A percentile compares a stretch with the other conserved stretches of the same genome.
Conservation (phyloP, 805 yeast genomes). For the Teunomyces funiuensis region DNA sequence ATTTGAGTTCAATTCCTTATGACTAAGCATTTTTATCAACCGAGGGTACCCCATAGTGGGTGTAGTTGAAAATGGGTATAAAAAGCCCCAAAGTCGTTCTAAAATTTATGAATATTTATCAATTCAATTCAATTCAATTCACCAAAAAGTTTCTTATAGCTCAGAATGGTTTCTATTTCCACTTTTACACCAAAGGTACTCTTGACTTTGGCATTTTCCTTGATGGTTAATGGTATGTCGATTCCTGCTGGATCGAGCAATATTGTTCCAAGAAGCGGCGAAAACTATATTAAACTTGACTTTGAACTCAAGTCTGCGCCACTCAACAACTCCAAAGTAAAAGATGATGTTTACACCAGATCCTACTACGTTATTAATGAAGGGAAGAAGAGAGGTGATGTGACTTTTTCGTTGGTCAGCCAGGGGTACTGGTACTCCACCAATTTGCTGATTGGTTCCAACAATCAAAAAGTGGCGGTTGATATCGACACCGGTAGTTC, state of each 20-base stretch:
- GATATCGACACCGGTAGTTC: constrained; percentile 15
- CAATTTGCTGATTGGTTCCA: constrained; percentile 11
- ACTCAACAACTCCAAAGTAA: neutral
- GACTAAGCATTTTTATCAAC: no score
- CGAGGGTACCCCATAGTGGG: no score
- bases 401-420: constrained; percentile 5
- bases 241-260: neutral
- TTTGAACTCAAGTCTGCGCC: neutral
- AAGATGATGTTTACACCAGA: neutral
- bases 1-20: no score
- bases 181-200: neutral
- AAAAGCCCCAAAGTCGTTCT: no score
- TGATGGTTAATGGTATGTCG: neutral
- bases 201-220: neutral
- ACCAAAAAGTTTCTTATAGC: no score
- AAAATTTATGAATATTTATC: no score
- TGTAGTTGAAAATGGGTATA: no score
- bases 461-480: constrained; percentile 10
- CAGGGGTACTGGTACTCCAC: constrained; percentile 8
- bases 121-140: no score
- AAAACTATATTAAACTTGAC: neutral
- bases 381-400: neutral
- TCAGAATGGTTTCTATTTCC: neutral
- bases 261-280: neutral
- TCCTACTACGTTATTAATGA: neutral